phyloP scores from a whole-genome alignment of 164 flowering plant species.

The Sedum album region DNA sequence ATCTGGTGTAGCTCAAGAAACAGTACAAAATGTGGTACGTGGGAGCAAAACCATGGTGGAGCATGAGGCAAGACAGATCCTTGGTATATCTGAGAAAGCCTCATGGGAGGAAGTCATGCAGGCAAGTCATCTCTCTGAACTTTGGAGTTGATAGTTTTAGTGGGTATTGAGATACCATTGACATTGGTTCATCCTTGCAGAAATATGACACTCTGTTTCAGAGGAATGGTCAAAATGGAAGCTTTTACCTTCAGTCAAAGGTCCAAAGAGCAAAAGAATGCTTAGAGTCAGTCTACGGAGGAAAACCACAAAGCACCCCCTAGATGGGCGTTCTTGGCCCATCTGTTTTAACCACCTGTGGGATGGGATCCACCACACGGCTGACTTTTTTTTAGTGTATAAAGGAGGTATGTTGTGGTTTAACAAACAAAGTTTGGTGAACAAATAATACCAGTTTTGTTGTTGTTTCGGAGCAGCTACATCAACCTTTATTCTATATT shows the following conservation, averaged over 20 bases:
- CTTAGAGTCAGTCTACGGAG: slow-evolving; percentile 25
- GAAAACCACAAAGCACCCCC: not conserved
- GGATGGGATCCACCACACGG: not conserved
- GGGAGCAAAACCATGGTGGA: slow-evolving; percentile 50
- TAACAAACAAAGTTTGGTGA: not conserved
- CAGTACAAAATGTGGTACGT: slow-evolving; percentile 9
- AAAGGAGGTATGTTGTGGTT: not conserved
- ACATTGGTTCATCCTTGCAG: slow-evolving; percentile 25
- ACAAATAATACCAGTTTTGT: not conserved
- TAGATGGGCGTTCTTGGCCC: not conserved
- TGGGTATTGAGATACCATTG: not conserved
- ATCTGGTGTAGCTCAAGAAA: slow-evolving; percentile 47
- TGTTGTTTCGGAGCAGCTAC: not conserved
- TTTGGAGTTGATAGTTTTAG: not conserved
- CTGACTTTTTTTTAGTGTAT: not conserved
- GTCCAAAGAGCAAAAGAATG: slow-evolving; percentile 71
- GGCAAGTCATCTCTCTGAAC: slow-evolving; percentile 19
- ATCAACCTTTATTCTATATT: not conserved
- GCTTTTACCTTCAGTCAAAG: slow-evolving; percentile 73
- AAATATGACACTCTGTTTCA: slow-evolving; percentile 52
- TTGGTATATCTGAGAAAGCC: slow-evolving; percentile 50
- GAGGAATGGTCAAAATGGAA: slow-evolving; percentile 46
- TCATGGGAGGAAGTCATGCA: slow-evolving; percentile 60
- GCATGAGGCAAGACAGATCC: slow-evolving; percentile 60
- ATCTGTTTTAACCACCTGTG: not conserved